Evolutionary conservation across 2,329 filamentous ascomycete genomes (phyloP), one percentile per base, ranked within the genome.

Genomic region (Colletotrichum zoysiae): DNA sequence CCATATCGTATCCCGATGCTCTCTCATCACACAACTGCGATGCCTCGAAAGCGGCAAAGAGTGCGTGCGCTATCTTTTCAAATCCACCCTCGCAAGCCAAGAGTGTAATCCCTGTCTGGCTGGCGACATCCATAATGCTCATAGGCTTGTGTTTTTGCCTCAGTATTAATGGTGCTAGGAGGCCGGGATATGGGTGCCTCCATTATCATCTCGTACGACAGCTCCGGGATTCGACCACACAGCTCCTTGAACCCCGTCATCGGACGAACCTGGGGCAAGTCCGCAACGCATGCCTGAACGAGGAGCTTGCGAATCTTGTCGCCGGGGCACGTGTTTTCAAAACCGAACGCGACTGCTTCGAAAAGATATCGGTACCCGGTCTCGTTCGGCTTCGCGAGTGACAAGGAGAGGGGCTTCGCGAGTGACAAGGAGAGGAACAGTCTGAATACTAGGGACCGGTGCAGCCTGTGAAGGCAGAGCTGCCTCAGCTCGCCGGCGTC

Each of bases 271-370:
- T 30, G 26, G 14, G 42, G n/a, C 5, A 67, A 38, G 20, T 70
- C 57, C 0, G 67, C 7, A 0, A 62, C 67, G 16, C 67, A 70
- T 3, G 46, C 42, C 16, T 70, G 67, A 0, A 51, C 44, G 3
- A 70, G 16, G 2, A 70, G 56, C 16, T 57, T 70, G 3, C 57
- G 67, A 0, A 70, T 33, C 5, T 12, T 46, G 4, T 67, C 67
- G 1, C 67, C 63, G 1, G 55, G 30, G 6, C 55, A 33, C 0
- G 67, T 70, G 20, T 61, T 70, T 11, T 33, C n/a, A 20, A 67
- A 70, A 0, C 26, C 40, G 1, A 56, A 42, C 0, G 8, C 23
- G 3, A 62, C 51, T 2, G 60, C 20, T 12, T 60, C 63, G 11
- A 67, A 70, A 0, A 70, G 42, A 2, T 57, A n/a, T 1, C 38